These are phyloP conservation scores for Penicillium sp. DNA, from an alignment of 2,329 filamentous ascomycete genomes.

Conservation along the genomic window DNA sequence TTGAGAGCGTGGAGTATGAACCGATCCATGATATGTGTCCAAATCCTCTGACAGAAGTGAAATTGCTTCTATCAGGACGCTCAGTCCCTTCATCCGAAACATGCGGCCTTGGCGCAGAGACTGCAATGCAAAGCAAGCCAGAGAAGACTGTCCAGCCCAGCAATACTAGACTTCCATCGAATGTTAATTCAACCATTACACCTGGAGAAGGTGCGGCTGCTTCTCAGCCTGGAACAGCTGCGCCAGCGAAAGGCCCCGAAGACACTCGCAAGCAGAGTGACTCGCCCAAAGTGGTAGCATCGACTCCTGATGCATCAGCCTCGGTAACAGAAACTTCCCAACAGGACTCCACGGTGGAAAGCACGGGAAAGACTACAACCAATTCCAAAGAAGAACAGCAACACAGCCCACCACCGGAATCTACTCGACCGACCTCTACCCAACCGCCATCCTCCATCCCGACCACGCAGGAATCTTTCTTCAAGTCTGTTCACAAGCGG, in stretches of 20 bases:
- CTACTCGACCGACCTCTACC: slow-evolving; percentile 42
- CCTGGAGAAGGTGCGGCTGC: slow-evolving; percentile 8
- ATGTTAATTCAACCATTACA: slow-evolving; percentile 10
- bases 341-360: slow-evolving; percentile 28
- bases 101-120: slow-evolving; percentile 23
- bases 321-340: slow-evolving; percentile 21
- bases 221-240: slow-evolving; percentile 6
- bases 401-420: slow-evolving; percentile 32
- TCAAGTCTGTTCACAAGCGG: slow-evolving; percentile 93
- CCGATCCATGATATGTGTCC: slow-evolving; percentile 18
- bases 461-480: slow-evolving; percentile 95
- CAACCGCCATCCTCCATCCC: slow-evolving; percentile 63
- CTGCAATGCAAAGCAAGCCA: slow-evolving; percentile 3
- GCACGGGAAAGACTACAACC: slow-evolving; percentile 23
- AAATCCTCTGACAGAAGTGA: slow-evolving; percentile 16
- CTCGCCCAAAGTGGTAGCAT: slow-evolving; percentile 13
- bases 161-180: slow-evolving; percentile 23
- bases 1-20: slow-evolving; percentile 8
- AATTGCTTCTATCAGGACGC: slow-evolving; percentile 15
- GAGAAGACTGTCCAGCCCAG: slow-evolving; percentile 19
- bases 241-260: slow-evolving; percentile 17
- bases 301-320: slow-evolving; percentile 21
- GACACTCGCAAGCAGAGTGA: slow-evolving; percentile 26
- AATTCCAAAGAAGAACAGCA: slow-evolving; percentile 36
- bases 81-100: slow-evolving; percentile 6